Evolutionary conservation across 2,329 filamentous ascomycete species (phyloP).

Genomic region (Mycosphaerella sp.): DNA sequence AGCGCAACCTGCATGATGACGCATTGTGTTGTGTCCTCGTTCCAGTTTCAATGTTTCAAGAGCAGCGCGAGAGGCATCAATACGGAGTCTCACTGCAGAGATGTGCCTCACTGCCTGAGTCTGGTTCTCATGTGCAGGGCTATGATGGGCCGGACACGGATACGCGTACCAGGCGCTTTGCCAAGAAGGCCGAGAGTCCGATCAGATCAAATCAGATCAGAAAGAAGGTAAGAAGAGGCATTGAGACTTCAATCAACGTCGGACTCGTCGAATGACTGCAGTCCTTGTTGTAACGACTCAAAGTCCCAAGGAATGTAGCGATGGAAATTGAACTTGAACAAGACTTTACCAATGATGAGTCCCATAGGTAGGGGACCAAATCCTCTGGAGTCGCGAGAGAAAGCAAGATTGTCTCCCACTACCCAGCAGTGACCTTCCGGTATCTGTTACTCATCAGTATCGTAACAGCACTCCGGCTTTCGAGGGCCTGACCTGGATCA

Average conservation of each 20-base stretch:
- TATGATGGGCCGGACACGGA: background rate
- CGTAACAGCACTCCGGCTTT: background rate
- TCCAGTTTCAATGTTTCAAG: background rate
- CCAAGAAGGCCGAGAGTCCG: background rate
- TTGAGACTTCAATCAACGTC: conserved; percentile 9
- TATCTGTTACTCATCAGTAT: conserved; percentile 51
- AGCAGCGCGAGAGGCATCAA: background rate
- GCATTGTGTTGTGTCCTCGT: background rate
- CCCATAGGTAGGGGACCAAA: conserved; percentile 84
- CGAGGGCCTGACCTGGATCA: conserved; percentile 55
- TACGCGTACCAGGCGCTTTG: background rate
- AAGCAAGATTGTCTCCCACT: conserved; percentile 76
- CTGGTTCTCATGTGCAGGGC: background rate
- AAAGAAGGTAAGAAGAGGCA: background rate
- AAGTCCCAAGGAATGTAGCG: conserved; percentile 7
- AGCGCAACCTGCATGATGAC: conserved; percentile 3
- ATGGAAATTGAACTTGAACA: conserved; percentile 40
- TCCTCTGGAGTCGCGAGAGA: conserved; percentile 76
- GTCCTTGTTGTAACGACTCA: conserved; percentile 10
- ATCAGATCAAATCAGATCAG: background rate
- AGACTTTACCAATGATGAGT: conserved; percentile 74
- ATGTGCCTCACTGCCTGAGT: background rate
- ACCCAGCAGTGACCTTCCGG: conserved; percentile 90
- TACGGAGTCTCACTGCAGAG: background rate
- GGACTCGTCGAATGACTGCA: conserved; percentile 15